These are phyloP conservation scores for Heritiera littoralis DNA, from an alignment of 345 rosid species.

Conservation along the genomic window DNA sequence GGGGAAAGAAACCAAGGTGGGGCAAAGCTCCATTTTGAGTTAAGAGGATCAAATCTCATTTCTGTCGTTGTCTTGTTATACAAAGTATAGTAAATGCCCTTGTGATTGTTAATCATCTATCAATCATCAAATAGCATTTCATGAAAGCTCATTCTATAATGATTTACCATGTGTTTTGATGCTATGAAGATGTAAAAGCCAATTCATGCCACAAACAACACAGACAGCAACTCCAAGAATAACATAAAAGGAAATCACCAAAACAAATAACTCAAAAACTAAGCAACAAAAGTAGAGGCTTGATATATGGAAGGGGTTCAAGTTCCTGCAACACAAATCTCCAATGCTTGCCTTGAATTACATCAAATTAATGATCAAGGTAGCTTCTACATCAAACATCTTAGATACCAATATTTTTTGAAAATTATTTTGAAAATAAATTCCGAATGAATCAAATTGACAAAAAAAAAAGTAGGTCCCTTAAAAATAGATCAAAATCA, in stretches of 20 bases:
- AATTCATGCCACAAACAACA: too few species aligned
- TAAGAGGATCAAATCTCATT: slow-evolving; percentile 15
- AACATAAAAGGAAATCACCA: not conserved
- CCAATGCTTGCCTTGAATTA: slow-evolving; percentile 52
- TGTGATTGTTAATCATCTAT: too few species aligned
- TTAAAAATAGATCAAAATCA: too few species aligned
- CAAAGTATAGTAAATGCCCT: not conserved
- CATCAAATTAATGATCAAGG: slow-evolving; percentile 38
- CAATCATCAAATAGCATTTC: not conserved
- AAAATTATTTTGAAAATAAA: too few species aligned
- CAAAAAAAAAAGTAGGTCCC: too few species aligned
- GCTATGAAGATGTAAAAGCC: too few species aligned
- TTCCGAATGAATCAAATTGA: too few species aligned
- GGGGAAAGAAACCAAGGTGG: slow-evolving; percentile 40
- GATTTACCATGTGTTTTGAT: too few species aligned
- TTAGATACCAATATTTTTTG: not conserved
- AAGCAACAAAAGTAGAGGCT: not conserved
- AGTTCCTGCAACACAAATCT: slow-evolving; percentile 52
- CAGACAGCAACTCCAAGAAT: too few species aligned
- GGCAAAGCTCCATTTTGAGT: slow-evolving; percentile 59
- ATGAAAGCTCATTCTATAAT: too few species aligned
- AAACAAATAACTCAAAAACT: not conserved
- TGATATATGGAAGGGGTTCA: slow-evolving; percentile 7
- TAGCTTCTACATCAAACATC: not conserved
- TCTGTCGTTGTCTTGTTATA: slow-evolving; percentile 9